These are phyloP conservation scores for Russula compacta DNA, from an alignment of 768 basidiomycete species.

Conservation along the genomic window DNA sequence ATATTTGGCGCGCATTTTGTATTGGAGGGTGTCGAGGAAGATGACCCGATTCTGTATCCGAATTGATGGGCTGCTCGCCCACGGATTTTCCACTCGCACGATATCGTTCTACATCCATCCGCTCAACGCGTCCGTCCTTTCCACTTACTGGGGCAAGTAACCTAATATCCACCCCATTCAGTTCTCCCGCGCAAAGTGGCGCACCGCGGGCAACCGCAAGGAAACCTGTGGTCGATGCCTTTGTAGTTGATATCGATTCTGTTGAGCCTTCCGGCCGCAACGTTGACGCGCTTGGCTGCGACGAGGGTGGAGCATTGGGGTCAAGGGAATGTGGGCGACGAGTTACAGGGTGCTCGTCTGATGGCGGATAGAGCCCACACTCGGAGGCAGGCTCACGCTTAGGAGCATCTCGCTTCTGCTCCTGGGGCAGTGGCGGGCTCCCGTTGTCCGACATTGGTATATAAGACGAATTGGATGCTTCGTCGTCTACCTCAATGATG, in stretches of 20 bases:
- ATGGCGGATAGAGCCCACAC: not conserved
- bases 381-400: not conserved
- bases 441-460: constrained; percentile 14
- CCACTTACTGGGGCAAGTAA: constrained; percentile 59
- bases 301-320: constrained; percentile 34
- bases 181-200: constrained; percentile 62
- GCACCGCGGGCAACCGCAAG: constrained; percentile 68
- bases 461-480: constrained; percentile 24
- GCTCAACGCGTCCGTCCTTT: constrained; percentile 65
- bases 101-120: constrained; percentile 59
- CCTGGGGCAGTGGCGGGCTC: constrained; percentile 3
- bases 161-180: constrained; percentile 45
- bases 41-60: constrained; percentile 99
- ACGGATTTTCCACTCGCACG: constrained; percentile 27
- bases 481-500: constrained; percentile 71
- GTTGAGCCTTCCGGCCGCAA: not conserved
- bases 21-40: constrained; percentile 96
- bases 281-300: not conserved
- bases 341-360: not conserved
- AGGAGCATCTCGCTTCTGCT: not conserved
- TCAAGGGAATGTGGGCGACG: constrained; percentile 53
- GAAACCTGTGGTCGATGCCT: constrained; percentile 28
- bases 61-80: constrained; percentile 33
- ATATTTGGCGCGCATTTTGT: constrained; percentile 82
- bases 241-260: not conserved